Evolutionary conservation across 179 eudicot genomes (phyloP).

Genomic region (Silene coronaria): DNA sequence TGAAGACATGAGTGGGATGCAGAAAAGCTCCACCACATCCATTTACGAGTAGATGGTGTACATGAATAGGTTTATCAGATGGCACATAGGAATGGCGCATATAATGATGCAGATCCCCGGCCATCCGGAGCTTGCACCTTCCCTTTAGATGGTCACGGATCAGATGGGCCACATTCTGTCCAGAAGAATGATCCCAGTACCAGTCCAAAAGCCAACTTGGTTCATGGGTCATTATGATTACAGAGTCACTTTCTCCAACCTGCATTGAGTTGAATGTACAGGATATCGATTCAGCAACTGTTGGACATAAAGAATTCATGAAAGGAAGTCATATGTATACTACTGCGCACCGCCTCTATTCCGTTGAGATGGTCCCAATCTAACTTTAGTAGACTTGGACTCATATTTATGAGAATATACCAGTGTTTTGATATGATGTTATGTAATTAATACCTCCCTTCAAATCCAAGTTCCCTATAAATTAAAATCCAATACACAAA

Average conservation of each 20-base stretch:
- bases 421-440: no score
- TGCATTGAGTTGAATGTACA: constrained; percentile 22
- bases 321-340: not conserved
- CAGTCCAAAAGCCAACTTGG: constrained; percentile 98
- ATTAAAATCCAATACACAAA: no score
- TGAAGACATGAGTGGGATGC: constrained; percentile 97
- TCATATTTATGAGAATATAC: no score
- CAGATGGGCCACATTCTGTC: constrained; percentile 65
- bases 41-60: constrained; percentile 88
- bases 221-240: constrained; percentile 91
- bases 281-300: not conserved
- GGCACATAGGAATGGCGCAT: constrained; percentile 87
- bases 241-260: constrained; percentile 79
- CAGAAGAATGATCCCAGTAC: constrained; percentile 84
- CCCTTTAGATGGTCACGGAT: constrained; percentile 71
- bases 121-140: constrained; percentile 87
- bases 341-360: no score
- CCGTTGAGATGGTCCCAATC: no score
- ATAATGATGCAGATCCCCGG: constrained; percentile 97
- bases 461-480: no score
- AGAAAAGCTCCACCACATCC: constrained; percentile 99
- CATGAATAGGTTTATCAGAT: constrained; percentile 73
- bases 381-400: no score
- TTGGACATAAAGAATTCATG: not conserved
- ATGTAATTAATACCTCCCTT: no score